Evolutionary conservation across 192 early-diverging fungal species (phyloP).

Genomic region (Funneliformis mosseae): DNA sequence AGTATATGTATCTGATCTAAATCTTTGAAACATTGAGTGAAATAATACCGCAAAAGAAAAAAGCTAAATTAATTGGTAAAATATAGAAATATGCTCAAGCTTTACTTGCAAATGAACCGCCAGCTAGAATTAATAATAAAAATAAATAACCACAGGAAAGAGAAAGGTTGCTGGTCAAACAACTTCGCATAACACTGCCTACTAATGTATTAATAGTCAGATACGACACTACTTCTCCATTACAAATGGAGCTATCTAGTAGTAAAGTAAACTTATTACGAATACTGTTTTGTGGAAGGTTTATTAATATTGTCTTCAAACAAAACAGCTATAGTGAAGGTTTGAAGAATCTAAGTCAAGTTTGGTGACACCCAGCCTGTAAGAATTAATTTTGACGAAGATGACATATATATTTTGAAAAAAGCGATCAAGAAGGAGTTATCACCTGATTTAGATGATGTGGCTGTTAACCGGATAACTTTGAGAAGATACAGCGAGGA

Average conservation of each 20-base stretch:
- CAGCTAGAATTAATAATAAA: too few relatives aligned
- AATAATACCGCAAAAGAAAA: too few relatives aligned
- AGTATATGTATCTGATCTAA: too few relatives aligned
- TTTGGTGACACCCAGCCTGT: constrained; percentile 5
- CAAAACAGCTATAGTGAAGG: neutral
- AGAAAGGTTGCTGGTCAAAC: too few relatives aligned
- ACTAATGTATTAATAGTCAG: too few relatives aligned
- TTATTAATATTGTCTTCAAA: constrained; percentile 18
- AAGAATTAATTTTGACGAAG: neutral
- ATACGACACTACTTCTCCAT: neutral
- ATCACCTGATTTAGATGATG: constrained; percentile 10
- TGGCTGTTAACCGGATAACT: neutral
- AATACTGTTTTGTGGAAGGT: constrained; percentile 5
- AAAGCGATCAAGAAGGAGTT: constrained; percentile 17
- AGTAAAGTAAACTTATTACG: constrained; percentile 30
- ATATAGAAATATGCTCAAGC: too few relatives aligned
- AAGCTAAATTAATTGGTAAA: too few relatives aligned
- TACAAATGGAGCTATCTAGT: constrained; percentile 24
- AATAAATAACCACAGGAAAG: too few relatives aligned
- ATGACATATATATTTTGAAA: constrained; percentile 3
- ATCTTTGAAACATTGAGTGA: too few relatives aligned
- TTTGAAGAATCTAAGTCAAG: constrained; percentile 10
- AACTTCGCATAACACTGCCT: too few relatives aligned
- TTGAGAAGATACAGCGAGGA: constrained; percentile 12
- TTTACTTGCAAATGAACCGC: too few relatives aligned